These are phyloP conservation scores for Aureobasidium sp. DNA, from an alignment of 2,329 filamentous ascomycete genomes.

Conservation along the genomic window DNA sequence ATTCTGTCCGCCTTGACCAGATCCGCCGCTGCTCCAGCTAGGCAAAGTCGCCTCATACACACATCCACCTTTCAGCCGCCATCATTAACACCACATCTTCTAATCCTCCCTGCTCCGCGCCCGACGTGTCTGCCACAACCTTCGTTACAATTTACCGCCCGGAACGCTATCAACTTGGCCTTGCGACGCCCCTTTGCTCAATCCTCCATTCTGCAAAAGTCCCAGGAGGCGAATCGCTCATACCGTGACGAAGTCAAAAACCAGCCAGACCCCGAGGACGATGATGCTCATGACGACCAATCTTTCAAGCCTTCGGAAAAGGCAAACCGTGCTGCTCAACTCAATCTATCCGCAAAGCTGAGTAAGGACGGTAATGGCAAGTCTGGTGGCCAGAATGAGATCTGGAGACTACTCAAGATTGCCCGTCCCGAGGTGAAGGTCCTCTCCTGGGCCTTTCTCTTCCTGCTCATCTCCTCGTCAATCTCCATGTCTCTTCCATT, in stretches of 20 bases:
- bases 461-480: constrained; percentile 80
- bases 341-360: constrained; percentile 82
- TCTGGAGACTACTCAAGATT: constrained; percentile 83
- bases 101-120: neutral
- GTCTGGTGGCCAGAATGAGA: constrained; percentile 60
- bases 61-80: neutral
- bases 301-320: constrained; percentile 71
- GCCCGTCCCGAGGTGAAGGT: constrained; percentile 76
- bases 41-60: neutral
- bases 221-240: constrained; percentile 17
- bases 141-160: neutral
- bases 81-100: neutral
- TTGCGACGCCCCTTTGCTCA: constrained; percentile 15
- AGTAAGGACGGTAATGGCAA: constrained; percentile 65
- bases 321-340: constrained; percentile 75
- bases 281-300: constrained; percentile 48
- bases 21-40: neutral
- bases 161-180: neutral
- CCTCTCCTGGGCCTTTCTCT: constrained; percentile 72
- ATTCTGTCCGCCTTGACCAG: neutral
- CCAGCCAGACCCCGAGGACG: constrained; percentile 30
- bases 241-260: constrained; percentile 20
- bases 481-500: constrained; percentile 97
- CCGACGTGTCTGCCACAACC: neutral
- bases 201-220: constrained; percentile 17